Percentiles rank a stretch among this genome's conserved stretches.
Evolutionary conservation across 495 filamentous ascomycete genomes (phyloP).

Genomic region (Talaromyces proteolyticus): DNA sequence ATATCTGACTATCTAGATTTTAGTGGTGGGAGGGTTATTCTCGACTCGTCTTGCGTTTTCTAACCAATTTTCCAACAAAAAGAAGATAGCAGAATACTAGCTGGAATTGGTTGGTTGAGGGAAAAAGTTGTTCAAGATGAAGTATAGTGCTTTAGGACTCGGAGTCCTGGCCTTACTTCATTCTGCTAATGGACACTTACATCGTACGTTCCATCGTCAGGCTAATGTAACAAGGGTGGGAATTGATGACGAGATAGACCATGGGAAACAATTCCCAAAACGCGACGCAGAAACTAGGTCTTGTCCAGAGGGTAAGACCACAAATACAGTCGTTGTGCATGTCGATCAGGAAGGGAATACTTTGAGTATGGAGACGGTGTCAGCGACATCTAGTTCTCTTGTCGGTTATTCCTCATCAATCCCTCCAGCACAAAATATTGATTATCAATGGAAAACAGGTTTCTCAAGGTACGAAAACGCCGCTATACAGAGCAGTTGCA

Average conservation of each 20-base stretch:
- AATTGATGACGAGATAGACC: background rate
- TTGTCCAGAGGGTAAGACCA: background rate
- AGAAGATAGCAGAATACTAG: too few species aligned
- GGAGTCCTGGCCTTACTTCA: background rate
- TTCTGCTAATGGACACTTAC: background rate
- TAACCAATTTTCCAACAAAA: too few species aligned
- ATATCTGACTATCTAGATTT: too few species aligned
- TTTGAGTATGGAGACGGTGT: constrained; percentile 21
- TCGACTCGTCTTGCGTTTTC: too few species aligned
- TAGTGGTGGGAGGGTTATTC: too few species aligned
- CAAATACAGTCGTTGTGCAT: background rate
- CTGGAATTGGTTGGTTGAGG: too few species aligned
- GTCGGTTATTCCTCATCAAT: background rate
- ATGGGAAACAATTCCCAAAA: background rate
- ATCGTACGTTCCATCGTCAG: background rate
- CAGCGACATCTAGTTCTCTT: background rate
- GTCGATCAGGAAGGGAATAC: constrained; percentile 9
- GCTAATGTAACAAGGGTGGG: too few species aligned
- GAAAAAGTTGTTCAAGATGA: background rate
- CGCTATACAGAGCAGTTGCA: constrained; percentile 1
- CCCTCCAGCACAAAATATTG: too few species aligned
- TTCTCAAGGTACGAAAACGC: background rate
- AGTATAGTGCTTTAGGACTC: background rate
- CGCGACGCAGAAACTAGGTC: background rate
- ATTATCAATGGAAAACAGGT: background rate